Base-by-base conservation (phyloP, 2,329 filamentous ascomycete genomes). In the Talaromyces rugulosus region DNA sequence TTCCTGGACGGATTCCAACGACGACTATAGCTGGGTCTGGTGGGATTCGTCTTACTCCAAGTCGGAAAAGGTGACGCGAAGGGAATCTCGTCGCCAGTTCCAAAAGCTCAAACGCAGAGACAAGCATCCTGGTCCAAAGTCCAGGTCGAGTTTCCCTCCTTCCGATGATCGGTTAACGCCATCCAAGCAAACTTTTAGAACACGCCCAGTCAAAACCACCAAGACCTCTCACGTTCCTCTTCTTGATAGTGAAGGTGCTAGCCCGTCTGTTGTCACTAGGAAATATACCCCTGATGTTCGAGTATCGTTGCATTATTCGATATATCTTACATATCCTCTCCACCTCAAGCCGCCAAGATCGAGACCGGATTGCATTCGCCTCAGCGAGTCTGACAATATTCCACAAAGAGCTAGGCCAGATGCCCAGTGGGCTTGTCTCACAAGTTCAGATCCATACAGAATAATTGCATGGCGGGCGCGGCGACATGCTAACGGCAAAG, bases 1-100 rank as follows among this genome's bases (percentile, higher is more conserved):
- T 5, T 63, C 70, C 4, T 78, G 76, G 76, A 71, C 70, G 54
- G 71, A 75, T 4, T 68, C 72, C 4, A 70, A 66, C 60, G 67
- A 69, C 9, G 71, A 77, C 58, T 78, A 77, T 64, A 69, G 64
- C 52, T 76, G 75, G 74, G 67, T 77, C 12, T 78, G 76, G 76
- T 78, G 76, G 77, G 73, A 78, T 66, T 74, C 74, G 11, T 40
- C 31, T n/a, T 30, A n/a, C 18, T 33, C 31, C 14, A 18, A 23
- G 14, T 30, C 30, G 27, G 28, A 31, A 31, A 31, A 31, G n/a
- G 44, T 11, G 44, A 27, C 18, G 5, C n/a, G 23, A 11, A 18
- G 11, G 1, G 5, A 47, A 14, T 5, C 44, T 47, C 8, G 44
- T 12, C 18, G 11, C 3, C n/a, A 12, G 11, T 47, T 12, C 16